phyloP scores from a whole-genome alignment of 2,329 filamentous ascomycete species.

The Chaetomium globosum region DNA sequence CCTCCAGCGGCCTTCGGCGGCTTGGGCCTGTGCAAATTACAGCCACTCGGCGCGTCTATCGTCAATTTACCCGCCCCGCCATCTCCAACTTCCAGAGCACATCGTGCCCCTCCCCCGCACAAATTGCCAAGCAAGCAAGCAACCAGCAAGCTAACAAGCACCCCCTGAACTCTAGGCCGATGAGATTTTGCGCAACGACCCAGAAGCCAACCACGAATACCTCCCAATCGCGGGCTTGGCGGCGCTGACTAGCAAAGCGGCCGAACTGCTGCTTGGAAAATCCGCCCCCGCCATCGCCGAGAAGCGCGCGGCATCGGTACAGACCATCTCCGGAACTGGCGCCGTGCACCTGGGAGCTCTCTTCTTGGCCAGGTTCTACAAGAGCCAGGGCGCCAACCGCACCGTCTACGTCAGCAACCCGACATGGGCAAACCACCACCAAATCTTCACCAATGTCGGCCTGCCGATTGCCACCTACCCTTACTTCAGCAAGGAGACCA shows the following conservation, averaged over 20 bases:
- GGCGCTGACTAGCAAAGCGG: slow-evolving; percentile 84
- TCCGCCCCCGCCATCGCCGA: slow-evolving; percentile 81
- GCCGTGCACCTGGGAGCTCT: slow-evolving; percentile 90
- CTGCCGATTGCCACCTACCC: slow-evolving; percentile 81
- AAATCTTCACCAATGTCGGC: slow-evolving; percentile 92
- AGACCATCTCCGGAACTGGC: slow-evolving; percentile 97
- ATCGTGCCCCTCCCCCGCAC: slow-evolving; percentile 24
- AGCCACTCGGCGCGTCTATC: slow-evolving; percentile 9
- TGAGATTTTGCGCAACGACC: slow-evolving; percentile 83
- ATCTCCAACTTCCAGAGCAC: slow-evolving; percentile 16
- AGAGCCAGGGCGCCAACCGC: slow-evolving; percentile 67
- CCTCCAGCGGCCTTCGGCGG: not conserved
- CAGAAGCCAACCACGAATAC: slow-evolving; percentile 95
- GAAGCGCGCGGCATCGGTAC: slow-evolving; percentile 77
- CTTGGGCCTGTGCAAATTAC: slow-evolving; percentile 12
- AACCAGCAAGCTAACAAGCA: slow-evolving; percentile 10
- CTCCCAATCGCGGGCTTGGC: slow-evolving; percentile 89
- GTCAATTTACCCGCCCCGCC: slow-evolving; percentile 27
- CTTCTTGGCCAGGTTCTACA: slow-evolving; percentile 92
- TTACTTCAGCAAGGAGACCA: slow-evolving; percentile 88
- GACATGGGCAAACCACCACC: slow-evolving; percentile 98
- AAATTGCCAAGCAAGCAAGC: slow-evolving; percentile 17
- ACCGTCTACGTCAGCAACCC: slow-evolving; percentile 90
- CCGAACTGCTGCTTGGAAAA: slow-evolving; percentile 82
- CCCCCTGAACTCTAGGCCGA: slow-evolving; percentile 70